These are phyloP conservation scores for Decorospora gaudefroyi DNA, from an alignment of 2,329 filamentous ascomycete species.

Conservation along the genomic window DNA sequence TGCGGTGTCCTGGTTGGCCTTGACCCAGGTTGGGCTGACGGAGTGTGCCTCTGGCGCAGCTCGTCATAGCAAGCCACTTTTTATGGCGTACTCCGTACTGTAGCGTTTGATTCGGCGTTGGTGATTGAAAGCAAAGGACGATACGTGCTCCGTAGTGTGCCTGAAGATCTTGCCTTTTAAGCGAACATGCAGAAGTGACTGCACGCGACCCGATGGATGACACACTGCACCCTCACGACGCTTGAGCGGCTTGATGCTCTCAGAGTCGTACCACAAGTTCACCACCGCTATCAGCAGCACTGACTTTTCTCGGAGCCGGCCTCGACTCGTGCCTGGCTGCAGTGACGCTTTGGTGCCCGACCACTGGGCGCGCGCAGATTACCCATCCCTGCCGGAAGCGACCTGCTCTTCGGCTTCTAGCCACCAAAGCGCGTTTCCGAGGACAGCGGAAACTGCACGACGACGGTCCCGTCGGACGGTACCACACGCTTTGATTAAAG, in stretches of 20 bases:
- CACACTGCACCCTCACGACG: slow-evolving; percentile 12
- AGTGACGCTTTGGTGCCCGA: slow-evolving; percentile 14
- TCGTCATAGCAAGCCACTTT: neutral
- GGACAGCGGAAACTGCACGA: slow-evolving; percentile 1
- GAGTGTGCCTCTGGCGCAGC: neutral
- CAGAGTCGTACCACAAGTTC: slow-evolving; percentile 20
- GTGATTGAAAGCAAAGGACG: slow-evolving; percentile 4
- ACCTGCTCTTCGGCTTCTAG: slow-evolving; percentile 13
- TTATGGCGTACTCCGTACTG: neutral
- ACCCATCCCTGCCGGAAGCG: slow-evolving; percentile 20
- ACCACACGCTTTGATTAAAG: slow-evolving; percentile 1
- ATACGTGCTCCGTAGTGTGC: too few species aligned
- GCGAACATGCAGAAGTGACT: slow-evolving; percentile 12
- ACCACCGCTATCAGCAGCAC: slow-evolving; percentile 10
- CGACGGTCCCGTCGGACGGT: slow-evolving; percentile 1
- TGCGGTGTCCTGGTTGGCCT: slow-evolving; percentile 4
- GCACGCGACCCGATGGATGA: slow-evolving; percentile 15
- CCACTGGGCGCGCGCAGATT: slow-evolving; percentile 13
- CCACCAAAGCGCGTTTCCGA: slow-evolving; percentile 6
- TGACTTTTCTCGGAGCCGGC: slow-evolving; percentile 14
- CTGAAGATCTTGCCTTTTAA: slow-evolving; percentile 23
- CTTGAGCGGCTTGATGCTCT: slow-evolving; percentile 14
- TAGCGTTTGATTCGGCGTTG: neutral
- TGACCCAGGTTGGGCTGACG: slow-evolving; percentile 9
- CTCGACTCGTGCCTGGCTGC: slow-evolving; percentile 23